Evolutionary conservation across 1,284 basidiomycete genomes (phyloP), one percentile per base, ranked within the genome.

Genomic region (Naganishia sp.): DNA sequence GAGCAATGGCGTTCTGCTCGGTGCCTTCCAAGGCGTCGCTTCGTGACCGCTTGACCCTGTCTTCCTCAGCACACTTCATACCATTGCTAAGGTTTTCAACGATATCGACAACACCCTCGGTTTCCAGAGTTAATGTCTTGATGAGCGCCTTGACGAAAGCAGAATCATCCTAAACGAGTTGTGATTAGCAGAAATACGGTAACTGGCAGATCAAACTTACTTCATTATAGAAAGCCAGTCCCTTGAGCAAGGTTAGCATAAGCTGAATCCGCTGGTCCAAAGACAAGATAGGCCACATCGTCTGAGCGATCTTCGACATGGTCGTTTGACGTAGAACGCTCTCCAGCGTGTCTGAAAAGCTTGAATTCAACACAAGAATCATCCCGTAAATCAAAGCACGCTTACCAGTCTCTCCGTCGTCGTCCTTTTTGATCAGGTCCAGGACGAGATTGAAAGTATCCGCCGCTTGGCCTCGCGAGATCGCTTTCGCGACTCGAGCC

Each of bases 11-110:
- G 35, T 47, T 51, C 39, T 51, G 58, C 28, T 61, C 58, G 7
- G 47, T 61, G 11, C 58, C 58, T 13, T 84, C 74, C 18, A 90
- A 83, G 51, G 90, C 76, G 0, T 80, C 68, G 2, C 84, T 66
- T 9, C 58, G 58, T 41, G 58, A 61, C 25, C 58, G 47, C 47
- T 61, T 61, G 35, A 50, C 25, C 32, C 58, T 47, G n/a, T 61
- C 58, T 42, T 61, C 42, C 15, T 61, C 58, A 1, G 25, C 47
- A 35, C 58, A 47, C 32, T 51, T 61, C 17, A 61, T n/a, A 6
- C 58, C 58, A 13, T 39, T 50, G 42, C 51, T 54, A n/a, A 63
- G 42, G 15, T 63, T 17, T 23, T 63, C 51, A 35, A 63, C 54
- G 10, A 65, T 43, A n/a, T 55, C 52, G 1, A 65, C 54, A 10